Evolutionary conservation across 208 protist species (phyloP).

Genomic region (Strigomonas culicis): DNA sequence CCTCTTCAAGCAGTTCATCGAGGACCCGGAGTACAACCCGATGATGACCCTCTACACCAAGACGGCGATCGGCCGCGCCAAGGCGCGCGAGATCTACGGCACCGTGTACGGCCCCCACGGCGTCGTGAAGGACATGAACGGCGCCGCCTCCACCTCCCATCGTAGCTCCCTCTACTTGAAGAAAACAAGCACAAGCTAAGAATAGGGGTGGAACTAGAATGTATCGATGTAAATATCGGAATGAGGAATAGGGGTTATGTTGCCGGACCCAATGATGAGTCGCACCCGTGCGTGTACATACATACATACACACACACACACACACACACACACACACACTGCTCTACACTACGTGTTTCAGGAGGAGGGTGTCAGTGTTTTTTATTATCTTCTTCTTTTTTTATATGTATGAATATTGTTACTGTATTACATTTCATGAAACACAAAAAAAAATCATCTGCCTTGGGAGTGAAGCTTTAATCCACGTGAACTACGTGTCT

Average conservation of each 20-base stretch:
- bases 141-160: neutral
- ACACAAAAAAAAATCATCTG: neutral
- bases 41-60: conserved; percentile 75
- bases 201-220: neutral
- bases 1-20: conserved; percentile 94
- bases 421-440: conserved; percentile 2
- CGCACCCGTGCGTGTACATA: too few relatives aligned
- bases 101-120: neutral
- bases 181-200: neutral
- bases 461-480: neutral
- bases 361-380: too few relatives aligned
- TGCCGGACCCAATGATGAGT: too few relatives aligned
- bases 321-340: too few relatives aligned
- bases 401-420: conserved; percentile 1
- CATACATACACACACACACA: neutral
- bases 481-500: neutral
- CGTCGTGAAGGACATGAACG: too few relatives aligned
- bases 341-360: too few relatives aligned
- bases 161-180: too few relatives aligned
- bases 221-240: neutral
- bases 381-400: too few relatives aligned
- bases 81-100: conserved; percentile 21
- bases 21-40: conserved; percentile 96
- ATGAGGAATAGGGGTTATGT: too few relatives aligned
- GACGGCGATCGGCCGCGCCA: conserved; percentile 31